Conservation (phyloP, 176 grass and related monocot species). For the Aegilops tauschii region DNA sequence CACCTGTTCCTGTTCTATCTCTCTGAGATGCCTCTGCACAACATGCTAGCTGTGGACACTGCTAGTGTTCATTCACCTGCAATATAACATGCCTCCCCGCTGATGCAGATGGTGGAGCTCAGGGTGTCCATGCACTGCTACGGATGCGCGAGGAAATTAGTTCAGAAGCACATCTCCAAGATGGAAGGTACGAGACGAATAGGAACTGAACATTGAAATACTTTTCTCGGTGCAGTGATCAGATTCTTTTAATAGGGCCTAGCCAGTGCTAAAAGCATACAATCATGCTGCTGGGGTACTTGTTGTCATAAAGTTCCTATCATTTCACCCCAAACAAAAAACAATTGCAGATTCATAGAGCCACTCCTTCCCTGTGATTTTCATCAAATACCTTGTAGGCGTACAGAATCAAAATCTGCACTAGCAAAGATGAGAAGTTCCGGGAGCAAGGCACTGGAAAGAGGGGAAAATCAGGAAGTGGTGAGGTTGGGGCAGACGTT, state of each 20-base stretch:
- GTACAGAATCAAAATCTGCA: no score
- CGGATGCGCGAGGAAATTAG: slow-evolving; percentile 71
- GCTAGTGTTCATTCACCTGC: background rate
- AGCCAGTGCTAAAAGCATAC: background rate
- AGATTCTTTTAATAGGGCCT: background rate
- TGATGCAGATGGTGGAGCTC: slow-evolving; percentile 79
- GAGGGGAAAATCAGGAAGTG: no score
- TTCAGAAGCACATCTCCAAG: slow-evolving; percentile 90
- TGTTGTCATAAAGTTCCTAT: background rate
- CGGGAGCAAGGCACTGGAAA: no score
- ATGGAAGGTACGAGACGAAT: slow-evolving; percentile 75
- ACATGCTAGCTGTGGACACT: slow-evolving; percentile 4
- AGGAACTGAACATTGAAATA: background rate
- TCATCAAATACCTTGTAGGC: no score
- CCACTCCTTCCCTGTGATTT: no score
- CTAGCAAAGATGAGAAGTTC: no score
- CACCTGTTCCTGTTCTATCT: background rate
- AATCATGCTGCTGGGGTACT: background rate
- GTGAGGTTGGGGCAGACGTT: no score
- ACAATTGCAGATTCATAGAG: background rate
- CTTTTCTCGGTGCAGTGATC: background rate
- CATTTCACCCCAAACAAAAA: background rate
- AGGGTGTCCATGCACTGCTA: slow-evolving; percentile 94
- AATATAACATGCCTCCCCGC: background rate
- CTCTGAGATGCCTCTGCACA: background rate